Evolutionary conservation across 768 basidiomycete genomes (phyloP).

Genomic region (Cystofilobasidium ferigula): DNA sequence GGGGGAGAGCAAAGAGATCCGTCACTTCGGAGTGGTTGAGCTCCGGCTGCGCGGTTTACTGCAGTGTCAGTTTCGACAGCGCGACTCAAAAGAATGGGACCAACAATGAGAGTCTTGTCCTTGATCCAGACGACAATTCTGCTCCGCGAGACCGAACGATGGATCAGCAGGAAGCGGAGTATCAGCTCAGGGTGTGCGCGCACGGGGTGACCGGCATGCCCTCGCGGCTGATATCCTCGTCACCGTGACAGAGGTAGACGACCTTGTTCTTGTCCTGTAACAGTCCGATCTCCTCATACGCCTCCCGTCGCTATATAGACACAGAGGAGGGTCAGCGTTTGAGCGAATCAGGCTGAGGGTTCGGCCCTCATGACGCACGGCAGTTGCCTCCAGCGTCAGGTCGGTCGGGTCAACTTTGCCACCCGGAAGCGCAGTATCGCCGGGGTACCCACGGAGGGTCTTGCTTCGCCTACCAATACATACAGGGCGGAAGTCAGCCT

Average conservation of each 20-base stretch:
- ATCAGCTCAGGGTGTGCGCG: neutral
- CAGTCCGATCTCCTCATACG: neutral
- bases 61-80: neutral
- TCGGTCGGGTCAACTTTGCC: constrained; percentile 5
- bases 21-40: constrained; percentile 30
- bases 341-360: neutral
- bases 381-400: neutral
- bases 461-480: neutral
- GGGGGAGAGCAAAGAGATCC: constrained; percentile 30
- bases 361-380: neutral
- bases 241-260: neutral
- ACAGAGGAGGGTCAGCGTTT: neutral
- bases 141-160: neutral
- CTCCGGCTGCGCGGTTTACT: constrained; percentile 26
- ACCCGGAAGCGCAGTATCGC: neutral
- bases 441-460: neutral
- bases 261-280: no score
- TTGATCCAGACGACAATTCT: constrained; percentile 11
- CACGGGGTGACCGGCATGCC: neutral
- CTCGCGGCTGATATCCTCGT: neutral
- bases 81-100: neutral
- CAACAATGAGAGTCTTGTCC: constrained; percentile 10
- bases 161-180: neutral
- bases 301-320: neutral
- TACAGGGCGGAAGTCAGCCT: neutral